Percentiles rank a stretch among this genome's conserved stretches.
phyloP scores from a whole-genome alignment of 495 filamentous ascomycete species.

The Chaetomidium leptoderma region DNA sequence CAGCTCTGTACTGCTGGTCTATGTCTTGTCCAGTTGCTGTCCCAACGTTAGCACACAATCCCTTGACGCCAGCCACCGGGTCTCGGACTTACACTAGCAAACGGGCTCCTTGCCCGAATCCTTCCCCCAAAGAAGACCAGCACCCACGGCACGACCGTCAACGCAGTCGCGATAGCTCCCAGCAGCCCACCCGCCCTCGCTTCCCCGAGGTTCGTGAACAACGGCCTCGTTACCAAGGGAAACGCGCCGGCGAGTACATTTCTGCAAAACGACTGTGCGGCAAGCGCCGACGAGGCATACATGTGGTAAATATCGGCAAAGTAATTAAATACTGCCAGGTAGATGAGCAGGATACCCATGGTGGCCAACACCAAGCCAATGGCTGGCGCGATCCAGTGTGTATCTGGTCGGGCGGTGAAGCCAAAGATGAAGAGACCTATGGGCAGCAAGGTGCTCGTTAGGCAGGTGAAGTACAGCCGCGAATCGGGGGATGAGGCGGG shows the following conservation, averaged over 20 bases:
- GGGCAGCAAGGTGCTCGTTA: constrained; percentile 61
- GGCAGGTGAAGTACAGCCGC: constrained; percentile 77
- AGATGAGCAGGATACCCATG: constrained; percentile 85
- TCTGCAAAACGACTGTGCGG: constrained; percentile 78
- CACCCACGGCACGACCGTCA: constrained; percentile 83
- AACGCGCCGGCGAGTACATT: constrained; percentile 84
- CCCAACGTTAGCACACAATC: neutral
- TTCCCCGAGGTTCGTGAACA: constrained; percentile 71
- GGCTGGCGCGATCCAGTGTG: constrained; percentile 75
- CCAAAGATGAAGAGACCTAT: constrained; percentile 70
- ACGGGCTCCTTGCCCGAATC: constrained; percentile 73
- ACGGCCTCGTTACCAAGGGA: constrained; percentile 65
- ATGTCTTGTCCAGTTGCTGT: constrained; percentile 15
- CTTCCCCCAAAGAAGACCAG: constrained; percentile 73
- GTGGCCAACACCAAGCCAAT: constrained; percentile 69
- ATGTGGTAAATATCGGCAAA: constrained; percentile 85
- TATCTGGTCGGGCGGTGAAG: constrained; percentile 63
- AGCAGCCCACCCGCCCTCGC: constrained; percentile 70
- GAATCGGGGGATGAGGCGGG: constrained; percentile 62
- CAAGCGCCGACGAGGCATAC: constrained; percentile 81
- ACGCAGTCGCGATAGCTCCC: constrained; percentile 63
- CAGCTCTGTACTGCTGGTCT: neutral
- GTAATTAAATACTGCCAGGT: constrained; percentile 90
- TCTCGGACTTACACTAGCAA: constrained; percentile 48
- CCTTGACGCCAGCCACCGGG: neutral